Base-by-base conservation (phyloP, 768 basidiomycete species). In the Filobasidium floriforme region DNA sequence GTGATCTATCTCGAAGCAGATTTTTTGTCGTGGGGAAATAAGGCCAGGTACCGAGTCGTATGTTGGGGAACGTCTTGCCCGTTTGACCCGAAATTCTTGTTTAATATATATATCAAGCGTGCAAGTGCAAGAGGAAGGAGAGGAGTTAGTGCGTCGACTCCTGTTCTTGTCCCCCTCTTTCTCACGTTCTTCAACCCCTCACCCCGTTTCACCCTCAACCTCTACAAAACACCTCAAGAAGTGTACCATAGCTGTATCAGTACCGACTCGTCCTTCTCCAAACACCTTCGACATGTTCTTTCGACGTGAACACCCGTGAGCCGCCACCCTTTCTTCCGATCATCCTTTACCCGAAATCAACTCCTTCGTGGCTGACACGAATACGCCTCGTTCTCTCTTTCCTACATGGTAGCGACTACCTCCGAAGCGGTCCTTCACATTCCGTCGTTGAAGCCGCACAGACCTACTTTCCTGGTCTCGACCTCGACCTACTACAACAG, bases 401-500 rank as follows among this genome's bases (percentile, higher is more conserved):
- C n/a, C 19, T n/a, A n/a, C 32, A 37, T 37, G n/a, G 22, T 43
- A 66, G 65, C 51, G 60, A 66, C 52, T 59, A 66, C 65, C 65
- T 66, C 60, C 22, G 52, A 54, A 51, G 59, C 24, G 26, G 9
- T 11, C 65, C 65, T n/a, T 61, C 29, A 41, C 40, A 55, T 49
- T 49, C 14, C 46, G 60, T 28, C 40, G 28, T 41, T 46, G 28
- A n/a, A 22, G n/a, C 10, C 60, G 60, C 37, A 29, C 49, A 10
- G 26, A 60, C 18, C 28, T 66, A 61, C 60, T 66, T 66, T 22
- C 65, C 65, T 37, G 65, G 60, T 15, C 46, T 66, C 65, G 60
- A 66, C 65, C 26, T 66, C 19, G 7, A 18, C 14, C 40, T 66
- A 9, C 51, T 66, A 49, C 54, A 61, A 26, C 59, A 66, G 15